Conservation (phyloP, 2,329 filamentous ascomycete species). For the Penicillium sp. region DNA sequence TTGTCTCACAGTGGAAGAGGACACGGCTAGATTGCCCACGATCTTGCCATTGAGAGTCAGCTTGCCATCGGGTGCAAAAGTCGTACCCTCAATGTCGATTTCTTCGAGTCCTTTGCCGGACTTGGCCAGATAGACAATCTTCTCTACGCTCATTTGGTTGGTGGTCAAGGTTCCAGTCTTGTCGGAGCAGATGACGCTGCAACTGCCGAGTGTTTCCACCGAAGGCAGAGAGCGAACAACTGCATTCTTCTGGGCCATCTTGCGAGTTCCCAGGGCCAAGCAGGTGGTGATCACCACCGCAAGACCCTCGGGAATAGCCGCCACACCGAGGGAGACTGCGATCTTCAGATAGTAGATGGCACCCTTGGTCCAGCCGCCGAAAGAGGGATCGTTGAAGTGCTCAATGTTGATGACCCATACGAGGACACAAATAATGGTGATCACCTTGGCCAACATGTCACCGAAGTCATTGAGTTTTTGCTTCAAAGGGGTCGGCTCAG, state of each 20-base stretch:
- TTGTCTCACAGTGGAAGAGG: slow-evolving; percentile 71
- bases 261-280: slow-evolving; percentile 87
- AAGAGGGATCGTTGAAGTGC: slow-evolving; percentile 90
- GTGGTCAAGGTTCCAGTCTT: slow-evolving; percentile 98
- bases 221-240: slow-evolving; percentile 94
- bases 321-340: slow-evolving; percentile 93
- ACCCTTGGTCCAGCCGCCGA: slow-evolving; percentile 90
- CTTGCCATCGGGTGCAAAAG: slow-evolving; percentile 75
- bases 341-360: slow-evolving; percentile 99
- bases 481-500: slow-evolving; percentile 92
- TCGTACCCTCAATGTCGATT: slow-evolving; percentile 85
- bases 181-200: slow-evolving; percentile 98
- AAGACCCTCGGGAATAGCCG: slow-evolving; percentile 93
- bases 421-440: slow-evolving; percentile 90
- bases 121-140: slow-evolving; percentile 75
- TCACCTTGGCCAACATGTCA: slow-evolving; percentile 92
- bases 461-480: slow-evolving; percentile 99
- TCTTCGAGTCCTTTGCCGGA: slow-evolving; percentile 71
- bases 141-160: slow-evolving; percentile 98
- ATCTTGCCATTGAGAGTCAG: slow-evolving; percentile 64
- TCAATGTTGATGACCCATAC: slow-evolving; percentile 99
- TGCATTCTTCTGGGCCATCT: slow-evolving; percentile 98
- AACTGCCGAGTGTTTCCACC: slow-evolving; percentile 95
- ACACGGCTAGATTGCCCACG: slow-evolving; percentile 61
- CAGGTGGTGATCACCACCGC: slow-evolving; percentile 99